A percentile compares a stretch with the other conserved stretches of the same genome.
These are phyloP conservation scores for Apophysomyces variabilis DNA, from an alignment of 371 early-diverging fungal species.

Conservation along the genomic window DNA sequence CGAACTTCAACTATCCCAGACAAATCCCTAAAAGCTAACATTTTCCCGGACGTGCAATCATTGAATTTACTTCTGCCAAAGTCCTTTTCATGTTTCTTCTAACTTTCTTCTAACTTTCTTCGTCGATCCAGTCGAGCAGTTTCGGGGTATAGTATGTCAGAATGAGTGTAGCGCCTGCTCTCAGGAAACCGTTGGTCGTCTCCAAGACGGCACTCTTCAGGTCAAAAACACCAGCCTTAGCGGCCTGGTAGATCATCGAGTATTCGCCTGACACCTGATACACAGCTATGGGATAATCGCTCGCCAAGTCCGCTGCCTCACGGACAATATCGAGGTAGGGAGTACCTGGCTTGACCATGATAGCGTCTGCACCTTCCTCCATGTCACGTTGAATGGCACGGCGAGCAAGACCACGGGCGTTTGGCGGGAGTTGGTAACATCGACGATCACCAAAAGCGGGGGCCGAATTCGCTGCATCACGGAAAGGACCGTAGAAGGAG, in stretches of 20 bases:
- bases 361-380: slow-evolving; percentile 93
- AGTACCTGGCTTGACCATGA: slow-evolving; percentile 97
- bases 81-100: neutral
- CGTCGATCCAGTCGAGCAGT: slow-evolving; percentile 88
- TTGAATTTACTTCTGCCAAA: too few species aligned
- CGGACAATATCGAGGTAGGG: slow-evolving; percentile 96
- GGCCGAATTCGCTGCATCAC: slow-evolving; percentile 94
- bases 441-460: slow-evolving; percentile 92
- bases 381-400: slow-evolving; percentile 89
- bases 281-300: slow-evolving; percentile 81
- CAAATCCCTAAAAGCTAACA: too few species aligned
- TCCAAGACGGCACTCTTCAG: slow-evolving; percentile 87
- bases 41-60: too few species aligned
- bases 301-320: slow-evolving; percentile 79
- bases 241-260: slow-evolving; percentile 91
- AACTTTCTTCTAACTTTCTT: slow-evolving; percentile 26
- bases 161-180: slow-evolving; percentile 93
- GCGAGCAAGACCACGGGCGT: slow-evolving; percentile 87
- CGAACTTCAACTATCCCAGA: too few species aligned
- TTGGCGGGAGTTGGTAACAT: slow-evolving; percentile 93
- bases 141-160: slow-evolving; percentile 95
- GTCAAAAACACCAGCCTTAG: slow-evolving; percentile 87
- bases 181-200: slow-evolving; percentile 77
- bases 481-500: slow-evolving; percentile 96
- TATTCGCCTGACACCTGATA: slow-evolving; percentile 97